Evolutionary conservation across 768 basidiomycete genomes (phyloP).

Genomic region (Agaricus subrufescens): DNA sequence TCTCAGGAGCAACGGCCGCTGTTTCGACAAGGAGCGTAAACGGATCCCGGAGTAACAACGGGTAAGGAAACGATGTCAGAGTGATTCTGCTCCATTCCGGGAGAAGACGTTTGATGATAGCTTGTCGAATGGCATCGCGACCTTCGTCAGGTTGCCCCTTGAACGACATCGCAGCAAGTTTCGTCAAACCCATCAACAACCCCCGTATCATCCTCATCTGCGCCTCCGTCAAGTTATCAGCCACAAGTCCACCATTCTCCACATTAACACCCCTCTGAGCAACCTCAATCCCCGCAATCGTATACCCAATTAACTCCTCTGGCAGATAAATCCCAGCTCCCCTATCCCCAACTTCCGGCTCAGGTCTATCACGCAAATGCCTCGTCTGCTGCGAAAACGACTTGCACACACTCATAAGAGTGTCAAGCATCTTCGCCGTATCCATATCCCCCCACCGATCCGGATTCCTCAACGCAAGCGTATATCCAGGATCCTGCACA

Average conservation of each 20-base stretch:
- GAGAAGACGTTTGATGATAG: constrained; percentile 82
- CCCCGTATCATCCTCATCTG: constrained; percentile 76
- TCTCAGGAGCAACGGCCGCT: constrained; percentile 85
- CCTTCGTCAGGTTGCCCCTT: constrained; percentile 70
- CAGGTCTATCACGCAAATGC: constrained; percentile 73
- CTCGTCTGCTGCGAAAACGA: constrained; percentile 81
- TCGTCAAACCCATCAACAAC: constrained; percentile 63
- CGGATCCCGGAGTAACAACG: constrained; percentile 85
- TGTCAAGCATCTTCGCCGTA: constrained; percentile 79
- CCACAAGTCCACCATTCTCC: constrained; percentile 44
- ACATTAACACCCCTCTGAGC: constrained; percentile 59
- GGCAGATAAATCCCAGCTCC: constrained; percentile 89
- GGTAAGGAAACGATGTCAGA: constrained; percentile 77
- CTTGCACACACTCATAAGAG: constrained; percentile 73
- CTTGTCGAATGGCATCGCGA: constrained; percentile 71
- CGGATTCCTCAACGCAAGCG: constrained; percentile 44
- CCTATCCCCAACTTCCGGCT: constrained; percentile 67
- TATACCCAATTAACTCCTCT: constrained; percentile 88
- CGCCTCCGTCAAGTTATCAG: constrained; percentile 75
- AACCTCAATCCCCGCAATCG: constrained; percentile 77
- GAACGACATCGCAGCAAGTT: constrained; percentile 64
- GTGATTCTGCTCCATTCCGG: constrained; percentile 92
- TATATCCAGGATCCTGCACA: constrained; percentile 73
- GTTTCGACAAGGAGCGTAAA: constrained; percentile 87
- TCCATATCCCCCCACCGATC: constrained; percentile 52